Evolutionary conservation across 257 asterid genomes (phyloP), one percentile per base, ranked within the genome.

Genomic region (Avicennia marina): DNA sequence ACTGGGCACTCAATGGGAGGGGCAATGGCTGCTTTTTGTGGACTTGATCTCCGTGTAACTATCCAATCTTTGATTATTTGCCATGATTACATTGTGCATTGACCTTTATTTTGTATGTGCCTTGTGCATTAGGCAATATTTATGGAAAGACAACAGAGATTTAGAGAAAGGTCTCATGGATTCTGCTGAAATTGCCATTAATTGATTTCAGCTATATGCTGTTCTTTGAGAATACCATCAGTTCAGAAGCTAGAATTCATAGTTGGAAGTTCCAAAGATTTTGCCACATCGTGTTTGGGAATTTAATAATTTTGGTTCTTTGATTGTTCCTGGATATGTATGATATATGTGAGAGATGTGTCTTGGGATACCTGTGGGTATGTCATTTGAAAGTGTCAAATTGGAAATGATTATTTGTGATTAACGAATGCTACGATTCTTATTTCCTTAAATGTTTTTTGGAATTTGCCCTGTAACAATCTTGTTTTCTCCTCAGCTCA

Each of bases 1-100:
- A 89, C 97, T 19, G 99, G 99, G 45, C 99, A 93, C 74, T 93
- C 99, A 16, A 93, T 93, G 99, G 99, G 99, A 72, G 99, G 97
- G 56, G 99, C 97, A 34, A 93, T 93, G 63, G 99, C 95, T 50
- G 88, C 95, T 58, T 70, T 93, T 44, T 93, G 99, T 60, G 99
- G 79, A 16, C 90, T 93, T 63, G 99, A 93, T 82, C 91, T 93
- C 54, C 72, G 42, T 43, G 99, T 93, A 82, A 54, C 21, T 45
- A 13, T 55, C 73, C 56, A 11, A 31, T 58, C 68, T 58, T 56
- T 24, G n/a, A 55, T 38, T 49, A 18, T 22, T 56, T 55, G 17
- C 41, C 53, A 38, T 20, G 50, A 52, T 42, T 42, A 53, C 15
- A 36, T 33, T 51, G 25, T 48, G 11, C 18, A 26, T 58, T 41